Evolutionary conservation across 2,329 filamentous ascomycete species (phyloP).

Genomic region (Geosmithia putterillii): DNA sequence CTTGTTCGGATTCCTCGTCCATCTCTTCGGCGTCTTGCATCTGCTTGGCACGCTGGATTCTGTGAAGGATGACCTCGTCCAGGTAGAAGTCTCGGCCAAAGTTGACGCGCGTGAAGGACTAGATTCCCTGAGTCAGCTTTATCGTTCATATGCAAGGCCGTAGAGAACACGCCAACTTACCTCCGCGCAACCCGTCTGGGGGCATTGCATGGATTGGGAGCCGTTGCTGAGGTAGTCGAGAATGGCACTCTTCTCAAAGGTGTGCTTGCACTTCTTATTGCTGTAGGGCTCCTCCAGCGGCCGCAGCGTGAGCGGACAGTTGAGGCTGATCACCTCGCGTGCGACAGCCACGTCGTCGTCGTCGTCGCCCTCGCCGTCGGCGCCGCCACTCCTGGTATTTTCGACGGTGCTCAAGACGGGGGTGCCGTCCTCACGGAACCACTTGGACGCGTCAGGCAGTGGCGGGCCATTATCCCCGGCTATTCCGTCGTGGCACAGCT

Average conservation of each 20-base stretch:
- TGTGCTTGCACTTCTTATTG: slow-evolving; percentile 56
- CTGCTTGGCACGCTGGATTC: slow-evolving; percentile 41
- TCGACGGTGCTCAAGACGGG: slow-evolving; percentile 20
- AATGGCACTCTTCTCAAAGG: slow-evolving; percentile 56
- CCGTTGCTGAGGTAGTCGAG: slow-evolving; percentile 35
- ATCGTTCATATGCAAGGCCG: not conserved
- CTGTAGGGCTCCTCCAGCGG: slow-evolving; percentile 55
- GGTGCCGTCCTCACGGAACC: slow-evolving; percentile 36
- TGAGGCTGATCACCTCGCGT: slow-evolving; percentile 50
- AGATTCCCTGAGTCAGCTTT: slow-evolving; percentile 2
- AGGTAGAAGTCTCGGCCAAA: slow-evolving; percentile 37
- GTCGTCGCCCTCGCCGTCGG: slow-evolving; percentile 30
- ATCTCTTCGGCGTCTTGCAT: slow-evolving; percentile 22
- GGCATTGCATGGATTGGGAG: slow-evolving; percentile 39
- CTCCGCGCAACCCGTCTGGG: slow-evolving; percentile 50
- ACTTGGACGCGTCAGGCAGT: slow-evolving; percentile 38
- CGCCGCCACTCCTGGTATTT: slow-evolving; percentile 5
- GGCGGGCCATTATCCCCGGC: slow-evolving; percentile 34
- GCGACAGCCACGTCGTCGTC: slow-evolving; percentile 60
- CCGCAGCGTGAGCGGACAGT: slow-evolving; percentile 56
- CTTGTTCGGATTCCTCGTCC: slow-evolving; percentile 6
- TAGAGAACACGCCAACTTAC: slow-evolving; percentile 18
- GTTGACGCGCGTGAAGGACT: slow-evolving; percentile 31
- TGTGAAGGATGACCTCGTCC: slow-evolving; percentile 43
- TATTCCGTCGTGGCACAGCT: slow-evolving; percentile 41